Evolutionary conservation across 257 asterid species (phyloP), one percentile per base, ranked within the genome.

Genomic region (Echium plantagineum): DNA sequence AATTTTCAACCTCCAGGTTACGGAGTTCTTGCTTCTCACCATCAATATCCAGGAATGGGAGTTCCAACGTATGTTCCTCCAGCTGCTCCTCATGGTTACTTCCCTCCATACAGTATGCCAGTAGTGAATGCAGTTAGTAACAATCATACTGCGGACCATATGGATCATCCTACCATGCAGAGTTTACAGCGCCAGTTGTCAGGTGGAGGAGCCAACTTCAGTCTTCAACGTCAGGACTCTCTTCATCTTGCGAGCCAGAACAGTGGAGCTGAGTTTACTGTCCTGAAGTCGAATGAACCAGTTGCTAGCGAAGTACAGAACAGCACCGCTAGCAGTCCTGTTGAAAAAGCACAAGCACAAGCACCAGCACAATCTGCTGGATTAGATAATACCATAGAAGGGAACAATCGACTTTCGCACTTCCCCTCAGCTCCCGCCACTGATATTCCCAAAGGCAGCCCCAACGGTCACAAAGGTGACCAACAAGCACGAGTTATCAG

Each of bases 251-350:
- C 75, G 0, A 57, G 66, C 38, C 83, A 64, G 60, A 76, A 52
- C 32, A 69, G 66, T 4, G 68, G 55, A 61, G 57, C 72, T 6
- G 46, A 57, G 62, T 54, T 47, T 5, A 67, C 67, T 49, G 57
- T 53, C 47, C 32, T 6, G 53, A 65, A 63, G 63, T 53, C 59
- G 15, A 69, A 26, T 2, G 55, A 55, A 12, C 59, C 68, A 2
- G 72, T 66, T 70, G 90, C 77, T 57, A 62, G 71, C 19, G 93
- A 81, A 60, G 66, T 80, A 61, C 96, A 73, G 28, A 80, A 55
- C 53, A 91, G 98, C 77, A 79, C 82, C 0, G 81, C 76, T 4
- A 83, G 95, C 46, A 75, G 87, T 75, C 81, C 75, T 9, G 66
- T 68, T 65, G 87, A 69, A 69, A 80, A 66, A 46, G 59, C 48